Evolutionary conservation across 2,329 filamentous ascomycete species (phyloP), one percentile per base, ranked within the genome.

Genomic region (Calonectria crousiana): DNA sequence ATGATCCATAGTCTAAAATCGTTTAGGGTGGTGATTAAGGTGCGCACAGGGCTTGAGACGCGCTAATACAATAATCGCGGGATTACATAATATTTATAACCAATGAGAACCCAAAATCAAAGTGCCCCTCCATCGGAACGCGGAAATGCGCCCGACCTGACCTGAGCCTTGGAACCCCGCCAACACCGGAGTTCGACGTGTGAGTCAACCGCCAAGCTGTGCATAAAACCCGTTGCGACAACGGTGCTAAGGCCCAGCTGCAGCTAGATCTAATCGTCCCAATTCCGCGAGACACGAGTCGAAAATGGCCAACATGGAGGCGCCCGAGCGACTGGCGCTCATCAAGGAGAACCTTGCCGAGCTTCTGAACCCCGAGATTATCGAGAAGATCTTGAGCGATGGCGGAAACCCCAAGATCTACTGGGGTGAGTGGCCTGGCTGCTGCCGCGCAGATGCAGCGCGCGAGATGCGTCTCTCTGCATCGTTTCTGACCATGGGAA

Each of bases 321-420:
- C 71, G 32, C 30, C 67, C 51, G 91, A 95, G 85, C 93, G 93
- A 84, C 88, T 96, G 79, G 89, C 89, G 70, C 90, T 98, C 81
- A 97, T 98, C 86, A 91, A 90, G 75, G 92, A 93, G 83, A 97
- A 97, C 84, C 89, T 97, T 73, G 92, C 93, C 75, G 95, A 98
- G 88, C 88, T 95, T 65, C 90, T 98, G 74, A 96, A 97, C 82
- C 92, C 92, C 30, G 95, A 98, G 82, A 95, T 97, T 76, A 94
- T 97, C 82, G 91, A 95, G 83, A 89, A 92, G 58, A 90, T 96
- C 76, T 85, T 93, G 77, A 92, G 92, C 74, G 90, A 94, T 83
- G 92, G 95, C 69, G 90, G 93, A 60, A 91, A 92, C 69, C 90
- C 95, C 67, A 93, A 92, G 83, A 92, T 97, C 84, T 98, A 98